A percentile compares a stretch with the other conserved stretches of the same genome.
Conservation (phyloP, 345 rosid species). For the Pugionium cornutum region DNA sequence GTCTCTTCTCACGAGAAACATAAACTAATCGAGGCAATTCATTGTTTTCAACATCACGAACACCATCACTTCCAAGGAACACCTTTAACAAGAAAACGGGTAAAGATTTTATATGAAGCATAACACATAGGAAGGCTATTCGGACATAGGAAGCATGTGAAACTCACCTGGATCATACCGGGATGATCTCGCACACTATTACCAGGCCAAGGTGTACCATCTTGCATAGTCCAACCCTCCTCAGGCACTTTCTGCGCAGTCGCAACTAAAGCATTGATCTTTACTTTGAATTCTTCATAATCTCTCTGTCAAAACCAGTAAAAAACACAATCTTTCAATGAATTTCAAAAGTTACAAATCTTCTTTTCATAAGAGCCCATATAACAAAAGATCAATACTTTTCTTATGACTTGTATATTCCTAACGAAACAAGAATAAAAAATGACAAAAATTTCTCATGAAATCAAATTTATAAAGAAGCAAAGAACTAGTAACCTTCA, state of each 20-base stretch:
- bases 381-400: neutral
- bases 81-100: constrained; percentile 49
- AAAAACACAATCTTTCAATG: constrained; percentile 8
- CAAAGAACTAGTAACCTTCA: constrained; percentile 63
- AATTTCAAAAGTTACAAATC: constrained; percentile 9
- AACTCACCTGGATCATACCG: constrained; percentile 98
- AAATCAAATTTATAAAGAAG: constrained; percentile 9
- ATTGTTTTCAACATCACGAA: constrained; percentile 73
- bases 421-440: neutral
- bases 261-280: constrained; percentile 88
- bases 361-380: neutral
- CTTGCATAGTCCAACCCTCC: constrained; percentile 99
- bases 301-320: constrained; percentile 68
- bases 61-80: constrained; percentile 90
- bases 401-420: neutral
- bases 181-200: constrained; percentile 94
- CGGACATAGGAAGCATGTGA: neutral
- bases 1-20: constrained; percentile 99
- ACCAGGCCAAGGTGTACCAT: constrained; percentile 99
- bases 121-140: neutral
- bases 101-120: neutral
- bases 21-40: constrained; percentile 91
- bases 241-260: constrained; percentile 97
- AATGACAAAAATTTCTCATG: neutral
- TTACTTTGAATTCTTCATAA: constrained; percentile 91